phyloP scores from a whole-genome alignment of 495 filamentous ascomycete genomes.

The Antarctomyces pellizariae region DNA sequence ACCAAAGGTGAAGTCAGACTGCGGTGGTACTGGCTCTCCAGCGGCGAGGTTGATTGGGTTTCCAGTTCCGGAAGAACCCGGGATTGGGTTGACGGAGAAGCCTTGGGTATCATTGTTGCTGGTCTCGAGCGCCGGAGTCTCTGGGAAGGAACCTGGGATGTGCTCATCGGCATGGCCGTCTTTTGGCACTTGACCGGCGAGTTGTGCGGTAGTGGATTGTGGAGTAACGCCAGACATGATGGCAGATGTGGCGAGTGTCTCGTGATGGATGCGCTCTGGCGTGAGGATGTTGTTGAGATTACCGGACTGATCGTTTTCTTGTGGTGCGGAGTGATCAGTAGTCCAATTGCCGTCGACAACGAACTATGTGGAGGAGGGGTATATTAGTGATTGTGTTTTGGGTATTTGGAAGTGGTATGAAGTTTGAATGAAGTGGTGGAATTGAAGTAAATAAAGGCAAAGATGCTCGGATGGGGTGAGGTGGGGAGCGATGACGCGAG shows the following conservation, averaged over 20 bases:
- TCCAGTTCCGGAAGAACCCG: conserved; percentile 50
- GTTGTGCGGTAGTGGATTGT: conserved; percentile 45
- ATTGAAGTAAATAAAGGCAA: too few relatives aligned
- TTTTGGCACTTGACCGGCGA: conserved; percentile 45
- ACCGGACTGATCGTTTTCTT: conserved; percentile 51
- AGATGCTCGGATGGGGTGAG: too few relatives aligned
- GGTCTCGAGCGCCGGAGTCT: too few relatives aligned
- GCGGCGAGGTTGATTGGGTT: conserved; percentile 53
- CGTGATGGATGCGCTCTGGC: conserved; percentile 38
- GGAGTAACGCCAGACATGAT: conserved; percentile 49
- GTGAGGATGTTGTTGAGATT: conserved; percentile 81
- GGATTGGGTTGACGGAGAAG: conserved; percentile 47
- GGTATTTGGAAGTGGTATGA: conserved; percentile 5
- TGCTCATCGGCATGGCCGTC: conserved; percentile 19
- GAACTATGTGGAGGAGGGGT: conserved; percentile 30
- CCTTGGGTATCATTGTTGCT: too few relatives aligned
- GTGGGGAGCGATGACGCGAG: too few relatives aligned
- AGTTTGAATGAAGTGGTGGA: too few relatives aligned
- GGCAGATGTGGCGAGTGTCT: conserved; percentile 19
- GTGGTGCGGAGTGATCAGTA: conserved; percentile 49
- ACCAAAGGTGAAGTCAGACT: too few relatives aligned
- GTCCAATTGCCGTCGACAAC: conserved; percentile 80
- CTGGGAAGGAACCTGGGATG: conserved; percentile 59
- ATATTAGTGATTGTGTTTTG: neutral
- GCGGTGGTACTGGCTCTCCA: conserved; percentile 11